Evolutionary conservation across 2,329 filamentous ascomycete genomes (phyloP), one percentile per base, ranked within the genome.

Genomic region (Microsporum ferrugineum): DNA sequence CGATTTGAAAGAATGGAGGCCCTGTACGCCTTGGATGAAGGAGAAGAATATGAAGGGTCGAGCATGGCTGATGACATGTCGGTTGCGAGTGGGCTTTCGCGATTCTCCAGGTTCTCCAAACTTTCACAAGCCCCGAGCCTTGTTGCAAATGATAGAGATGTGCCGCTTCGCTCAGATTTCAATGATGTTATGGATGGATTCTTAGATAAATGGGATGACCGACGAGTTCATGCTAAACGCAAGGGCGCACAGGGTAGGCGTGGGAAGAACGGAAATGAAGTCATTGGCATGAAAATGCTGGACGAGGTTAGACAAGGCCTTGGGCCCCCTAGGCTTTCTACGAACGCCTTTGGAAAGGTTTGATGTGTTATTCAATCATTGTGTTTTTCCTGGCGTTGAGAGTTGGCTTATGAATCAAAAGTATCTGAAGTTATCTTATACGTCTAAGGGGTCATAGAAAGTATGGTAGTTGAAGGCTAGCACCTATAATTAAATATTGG

Each of bases 101-200:
- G 72, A 8, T 65, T 75, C 61, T 71, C 70, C 23, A 80, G 82
- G 60, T 65, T 75, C 61, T 71, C 70, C 27, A 80, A 82, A 59
- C 73, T 72, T 2, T 89, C 87, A 1, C 87, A 83, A 64, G 85
- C 89, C 0, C 76, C 82, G 76, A 71, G 87, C 61, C 69, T 77
- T 45, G 67, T 76, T 59, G 72, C 75, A 58, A 72, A 69, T 10
- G 72, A 69, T 27, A 29, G 55, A 14, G 69, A 71, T n/a, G 69
- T 86, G 0, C 82, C 86, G 7, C 77, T 89, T 41, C 80, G 90
- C 53, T 78, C 81, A 43, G 91, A 96, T 71, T 96, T 99, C 73
- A 87, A 96, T 71, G 83, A 80, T 63, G 90, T 97, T 71, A 85
- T 99, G 80, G 92, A 97, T 71, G 91, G 96, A 61, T 99, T 99